A percentile compares a stretch with the other conserved stretches of the same genome.
Evolutionary conservation across 805 yeast genomes (phyloP).

Genomic region (Wickerhamiella cacticola): DNA sequence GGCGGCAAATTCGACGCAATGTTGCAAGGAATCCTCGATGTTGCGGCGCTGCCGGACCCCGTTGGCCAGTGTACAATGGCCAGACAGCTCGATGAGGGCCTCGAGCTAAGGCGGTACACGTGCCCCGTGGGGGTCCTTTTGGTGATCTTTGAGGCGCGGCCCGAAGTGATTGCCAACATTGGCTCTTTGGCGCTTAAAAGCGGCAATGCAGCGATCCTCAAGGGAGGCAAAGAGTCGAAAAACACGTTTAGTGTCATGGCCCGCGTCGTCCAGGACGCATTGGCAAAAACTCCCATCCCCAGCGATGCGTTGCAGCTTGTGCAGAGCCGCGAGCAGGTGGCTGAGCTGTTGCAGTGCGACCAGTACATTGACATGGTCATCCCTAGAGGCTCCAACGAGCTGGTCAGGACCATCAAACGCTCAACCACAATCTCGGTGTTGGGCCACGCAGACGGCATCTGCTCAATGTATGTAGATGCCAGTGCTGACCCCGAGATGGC

Average conservation of each 20-base stretch:
- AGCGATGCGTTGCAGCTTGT: conserved; percentile 72
- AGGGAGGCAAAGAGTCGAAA: conserved; percentile 91
- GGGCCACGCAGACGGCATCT: conserved; percentile 98
- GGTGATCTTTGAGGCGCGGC: conserved; percentile 91
- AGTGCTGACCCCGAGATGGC: conserved; percentile 73
- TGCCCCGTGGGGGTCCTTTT: conserved; percentile 91
- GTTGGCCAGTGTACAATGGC: conserved; percentile 81
- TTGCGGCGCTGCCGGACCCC: conserved; percentile 80
- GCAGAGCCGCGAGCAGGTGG: conserved; percentile 79
- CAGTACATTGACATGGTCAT: conserved; percentile 85
- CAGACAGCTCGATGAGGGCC: conserved; percentile 77
- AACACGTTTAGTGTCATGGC: conserved; percentile 80
- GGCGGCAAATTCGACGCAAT: conserved; percentile 82
- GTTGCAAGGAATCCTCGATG: conserved; percentile 91
- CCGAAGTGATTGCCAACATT: conserved; percentile 97
- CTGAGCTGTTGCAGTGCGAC: conserved; percentile 73
- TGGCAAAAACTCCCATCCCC: conserved; percentile 63
- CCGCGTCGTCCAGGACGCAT: conserved; percentile 47
- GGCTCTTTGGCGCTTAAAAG: conserved; percentile 92
- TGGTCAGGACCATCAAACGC: conserved; percentile 75
- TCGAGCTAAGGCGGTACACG: conserved; percentile 67
- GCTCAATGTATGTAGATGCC: conserved; percentile 73
- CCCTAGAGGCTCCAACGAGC: conserved; percentile 93
- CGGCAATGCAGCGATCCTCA: conserved; percentile 91
- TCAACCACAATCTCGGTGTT: conserved; percentile 90